phyloP scores from a whole-genome alignment of 306 rosid genomes.

The Castanea mollissima region DNA sequence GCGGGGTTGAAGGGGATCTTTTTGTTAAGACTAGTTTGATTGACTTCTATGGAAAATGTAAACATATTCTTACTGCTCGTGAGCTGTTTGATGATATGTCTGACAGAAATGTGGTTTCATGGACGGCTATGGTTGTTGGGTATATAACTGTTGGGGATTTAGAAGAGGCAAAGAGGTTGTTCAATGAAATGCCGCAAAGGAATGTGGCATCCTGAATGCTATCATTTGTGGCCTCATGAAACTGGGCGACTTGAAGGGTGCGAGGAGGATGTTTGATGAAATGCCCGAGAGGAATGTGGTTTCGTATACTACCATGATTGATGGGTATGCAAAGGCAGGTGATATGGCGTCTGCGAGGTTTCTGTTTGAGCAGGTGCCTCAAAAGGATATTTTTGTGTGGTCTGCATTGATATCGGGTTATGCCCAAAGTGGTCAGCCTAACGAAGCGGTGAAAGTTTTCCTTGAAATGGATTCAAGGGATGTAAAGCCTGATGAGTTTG shows the following conservation, averaged over 20 bases:
- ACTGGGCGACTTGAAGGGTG: too few relatives aligned
- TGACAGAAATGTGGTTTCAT: conserved; percentile 44
- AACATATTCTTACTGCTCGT: too few relatives aligned
- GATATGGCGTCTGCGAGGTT: conserved; percentile 62
- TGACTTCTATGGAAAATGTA: too few relatives aligned
- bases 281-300: conserved; percentile 68
- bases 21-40: conserved; percentile 51
- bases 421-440: conserved; percentile 58
- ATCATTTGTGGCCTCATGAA: conserved; percentile 30
- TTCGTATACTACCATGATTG: conserved; percentile 66
- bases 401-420: conserved; percentile 74
- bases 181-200: conserved; percentile 40
- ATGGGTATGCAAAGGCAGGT: conserved; percentile 70
- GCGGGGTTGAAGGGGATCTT: conserved; percentile 50
- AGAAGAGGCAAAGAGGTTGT: conserved; percentile 38
- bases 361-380: conserved; percentile 47
- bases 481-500: conserved; percentile 62
- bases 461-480: conserved; percentile 53
- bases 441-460: conserved; percentile 45
- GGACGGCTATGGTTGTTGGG: conserved; percentile 55
- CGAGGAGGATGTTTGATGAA: conserved; percentile 45
- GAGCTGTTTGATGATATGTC: conserved; percentile 5
- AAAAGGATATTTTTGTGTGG: conserved; percentile 59
- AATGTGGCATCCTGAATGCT: conserved; percentile 44
- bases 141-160: conserved; percentile 40